These are phyloP conservation scores for Colletotrichum godetiae DNA, from an alignment of 2,329 filamentous ascomycete genomes.

Conservation along the genomic window DNA sequence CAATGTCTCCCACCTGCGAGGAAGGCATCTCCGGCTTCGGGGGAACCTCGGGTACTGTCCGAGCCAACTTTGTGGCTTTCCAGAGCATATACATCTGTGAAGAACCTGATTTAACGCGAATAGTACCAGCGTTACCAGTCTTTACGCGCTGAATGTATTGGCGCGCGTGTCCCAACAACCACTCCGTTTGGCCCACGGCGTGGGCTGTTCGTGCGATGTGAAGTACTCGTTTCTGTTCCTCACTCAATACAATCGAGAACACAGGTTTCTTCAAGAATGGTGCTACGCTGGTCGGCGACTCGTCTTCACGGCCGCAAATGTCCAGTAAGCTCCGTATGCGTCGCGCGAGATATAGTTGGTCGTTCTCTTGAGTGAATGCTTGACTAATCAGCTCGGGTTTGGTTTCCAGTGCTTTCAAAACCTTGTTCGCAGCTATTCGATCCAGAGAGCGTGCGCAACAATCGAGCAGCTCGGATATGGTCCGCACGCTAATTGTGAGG, in stretches of 20 bases:
- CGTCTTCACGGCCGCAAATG: slow-evolving; percentile 4
- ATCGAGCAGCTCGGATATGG: slow-evolving; percentile 53
- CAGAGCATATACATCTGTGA: background rate
- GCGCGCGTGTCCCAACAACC: background rate
- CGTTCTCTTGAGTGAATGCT: background rate
- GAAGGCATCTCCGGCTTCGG: background rate
- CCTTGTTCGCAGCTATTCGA: background rate
- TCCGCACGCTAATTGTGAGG: slow-evolving; percentile 44
- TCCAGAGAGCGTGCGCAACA: slow-evolving; percentile 48
- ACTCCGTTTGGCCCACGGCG: background rate
- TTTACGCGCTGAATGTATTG: background rate
- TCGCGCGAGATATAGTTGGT: slow-evolving; percentile 9
- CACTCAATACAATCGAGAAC: background rate
- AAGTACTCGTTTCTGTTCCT: background rate
- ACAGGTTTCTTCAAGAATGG: background rate
- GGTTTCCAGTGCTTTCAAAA: background rate
- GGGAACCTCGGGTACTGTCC: background rate
- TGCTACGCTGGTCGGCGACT: background rate
- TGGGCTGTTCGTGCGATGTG: slow-evolving; percentile 2
- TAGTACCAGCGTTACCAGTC: background rate
- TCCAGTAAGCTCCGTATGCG: slow-evolving; percentile 21
- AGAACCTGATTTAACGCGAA: background rate
- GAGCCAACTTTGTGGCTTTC: background rate
- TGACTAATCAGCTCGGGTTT: background rate
- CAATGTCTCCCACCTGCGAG: background rate